phyloP scores from a whole-genome alignment of 1,284 basidiomycete genomes.

The Moesziomyces aphidis region DNA sequence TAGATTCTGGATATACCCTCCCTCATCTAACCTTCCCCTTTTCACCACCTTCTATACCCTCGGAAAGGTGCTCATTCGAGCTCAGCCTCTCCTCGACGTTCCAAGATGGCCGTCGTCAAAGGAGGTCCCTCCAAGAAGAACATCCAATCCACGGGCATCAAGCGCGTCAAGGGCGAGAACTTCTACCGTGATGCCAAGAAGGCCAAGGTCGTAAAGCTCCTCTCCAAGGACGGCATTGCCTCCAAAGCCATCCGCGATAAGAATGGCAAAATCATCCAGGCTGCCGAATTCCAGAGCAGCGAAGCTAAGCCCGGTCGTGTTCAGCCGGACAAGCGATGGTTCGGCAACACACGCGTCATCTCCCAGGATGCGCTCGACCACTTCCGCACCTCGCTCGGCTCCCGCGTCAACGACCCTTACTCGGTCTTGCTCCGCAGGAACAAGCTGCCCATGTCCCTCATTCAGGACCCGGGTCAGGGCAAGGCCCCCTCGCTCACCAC shows the following conservation, averaged over 20 bases:
- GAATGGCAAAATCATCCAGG: constrained; percentile 63
- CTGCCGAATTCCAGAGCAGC: constrained; percentile 64
- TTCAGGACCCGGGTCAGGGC: constrained; percentile 62
- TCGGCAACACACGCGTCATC: constrained; percentile 93
- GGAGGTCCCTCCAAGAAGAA: constrained; percentile 54
- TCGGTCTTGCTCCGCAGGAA: constrained; percentile 63
- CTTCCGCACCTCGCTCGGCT: constrained; percentile 64
- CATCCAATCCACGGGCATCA: constrained; percentile 52
- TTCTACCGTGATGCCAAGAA: constrained; percentile 67
- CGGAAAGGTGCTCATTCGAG: constrained; percentile 8
- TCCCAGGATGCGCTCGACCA: constrained; percentile 72
- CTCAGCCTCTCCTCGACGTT: neutral
- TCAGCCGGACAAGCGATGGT: constrained; percentile 67
- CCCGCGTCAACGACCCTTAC: constrained; percentile 65
- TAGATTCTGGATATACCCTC: constrained; percentile 7
- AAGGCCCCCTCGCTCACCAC: constrained; percentile 61
- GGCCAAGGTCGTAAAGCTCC: constrained; percentile 66
- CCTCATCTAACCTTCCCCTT: neutral
- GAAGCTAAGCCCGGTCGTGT: constrained; percentile 67
- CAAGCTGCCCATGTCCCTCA: constrained; percentile 67
- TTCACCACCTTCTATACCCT: constrained; percentile 15
- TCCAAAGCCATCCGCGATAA: constrained; percentile 65
- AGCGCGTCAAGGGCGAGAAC: constrained; percentile 64
- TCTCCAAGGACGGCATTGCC: constrained; percentile 62
- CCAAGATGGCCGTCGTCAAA: constrained; percentile 56